These are phyloP conservation scores for Ramularia endophylla DNA, from an alignment of 2,329 filamentous ascomycete species.

Conservation along the genomic window DNA sequence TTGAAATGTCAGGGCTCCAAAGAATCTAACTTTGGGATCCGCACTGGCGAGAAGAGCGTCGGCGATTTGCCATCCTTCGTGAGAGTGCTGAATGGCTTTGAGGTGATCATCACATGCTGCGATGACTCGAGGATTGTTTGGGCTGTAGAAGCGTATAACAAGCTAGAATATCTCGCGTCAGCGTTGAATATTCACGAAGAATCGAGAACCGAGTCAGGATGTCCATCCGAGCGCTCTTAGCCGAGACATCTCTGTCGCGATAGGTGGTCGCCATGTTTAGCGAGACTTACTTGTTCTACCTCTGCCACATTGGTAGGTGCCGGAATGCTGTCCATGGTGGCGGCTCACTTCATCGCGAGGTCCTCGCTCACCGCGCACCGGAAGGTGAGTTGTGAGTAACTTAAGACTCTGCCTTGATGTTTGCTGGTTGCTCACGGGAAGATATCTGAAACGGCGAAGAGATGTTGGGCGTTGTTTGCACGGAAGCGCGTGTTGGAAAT, in stretches of 20 bases:
- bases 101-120: conserved; percentile 64
- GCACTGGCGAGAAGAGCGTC: conserved; percentile 64
- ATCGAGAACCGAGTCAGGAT: no score
- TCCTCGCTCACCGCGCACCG: not conserved
- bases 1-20: conserved; percentile 85
- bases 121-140: conserved; percentile 40
- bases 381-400: no score
- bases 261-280: no score
- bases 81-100: conserved; percentile 70
- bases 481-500: no score
- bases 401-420: no score
- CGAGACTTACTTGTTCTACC: conserved; percentile 15
- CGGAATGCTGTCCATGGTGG: conserved; percentile 13
- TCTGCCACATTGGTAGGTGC: conserved; percentile 16
- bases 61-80: conserved; percentile 79
- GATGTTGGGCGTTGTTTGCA: no score
- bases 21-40: conserved; percentile 77
- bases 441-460: no score
- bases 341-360: conserved; percentile 4
- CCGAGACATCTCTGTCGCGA: no score
- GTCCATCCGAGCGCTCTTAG: no score
- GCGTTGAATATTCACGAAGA: no score
- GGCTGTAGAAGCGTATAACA: conserved; percentile 47
- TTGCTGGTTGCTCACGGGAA: no score
- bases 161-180: conserved; percentile 25